These are phyloP conservation scores for Sporothrix euskadiensis DNA, from an alignment of 2,329 filamentous ascomycete species.

Conservation along the genomic window DNA sequence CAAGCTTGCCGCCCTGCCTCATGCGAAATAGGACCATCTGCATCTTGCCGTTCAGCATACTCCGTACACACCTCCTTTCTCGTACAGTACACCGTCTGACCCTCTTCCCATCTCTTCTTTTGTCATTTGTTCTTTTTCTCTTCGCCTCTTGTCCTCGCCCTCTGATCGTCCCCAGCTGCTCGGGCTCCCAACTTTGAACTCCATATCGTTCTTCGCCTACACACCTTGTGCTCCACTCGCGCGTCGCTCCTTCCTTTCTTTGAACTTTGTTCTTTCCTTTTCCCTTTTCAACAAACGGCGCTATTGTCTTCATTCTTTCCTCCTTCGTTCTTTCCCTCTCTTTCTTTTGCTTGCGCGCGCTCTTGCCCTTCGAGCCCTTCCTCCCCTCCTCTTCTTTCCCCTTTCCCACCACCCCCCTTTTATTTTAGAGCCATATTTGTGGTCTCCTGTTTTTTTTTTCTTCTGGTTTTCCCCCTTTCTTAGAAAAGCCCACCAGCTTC, in stretches of 20 bases:
- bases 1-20: conserved; percentile 27
- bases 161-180: background rate
- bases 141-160: background rate
- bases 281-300: conserved; percentile 21
- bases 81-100: background rate
- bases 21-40: conserved; percentile 23
- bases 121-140: background rate
- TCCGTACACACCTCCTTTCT: conserved; percentile 21
- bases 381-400: background rate
- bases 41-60: conserved; percentile 25
- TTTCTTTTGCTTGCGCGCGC: conserved; percentile 7
- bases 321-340: background rate
- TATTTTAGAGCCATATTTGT: background rate
- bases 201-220: background rate
- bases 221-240: conserved; percentile 22
- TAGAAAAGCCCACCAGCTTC: background rate
- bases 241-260: conserved; percentile 30
- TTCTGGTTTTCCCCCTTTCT: conserved; percentile 8
- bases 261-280: conserved; percentile 1
- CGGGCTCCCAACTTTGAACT: background rate
- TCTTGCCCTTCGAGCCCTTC: conserved; percentile 5
- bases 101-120: background rate
- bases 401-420: background rate
- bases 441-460: background rate
- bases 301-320: conserved; percentile 14